Base-by-base conservation (phyloP, 2,329 filamentous ascomycete genomes). In the Fusarium austroafricanum region DNA sequence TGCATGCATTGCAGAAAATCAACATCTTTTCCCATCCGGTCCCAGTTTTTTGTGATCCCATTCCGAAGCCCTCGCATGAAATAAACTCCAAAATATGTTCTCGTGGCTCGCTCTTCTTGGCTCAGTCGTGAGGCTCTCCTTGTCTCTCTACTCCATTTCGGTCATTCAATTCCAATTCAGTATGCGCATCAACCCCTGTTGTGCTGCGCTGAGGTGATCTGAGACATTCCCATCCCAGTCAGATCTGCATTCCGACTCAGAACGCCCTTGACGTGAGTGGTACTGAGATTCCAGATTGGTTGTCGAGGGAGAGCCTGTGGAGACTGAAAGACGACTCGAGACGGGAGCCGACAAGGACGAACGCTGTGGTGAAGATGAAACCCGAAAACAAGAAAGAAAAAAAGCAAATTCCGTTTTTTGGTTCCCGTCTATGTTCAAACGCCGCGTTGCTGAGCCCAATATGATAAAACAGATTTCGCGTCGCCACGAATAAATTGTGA, bases 381-480 rank as follows among this genome's bases (percentile, higher is more conserved):
- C 49, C 47, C 37, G 40, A 54, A 49, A 56, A 53, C 38, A 47
- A 61, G 35, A 55, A 65, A 58, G 50, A 52, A 46, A 61, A 65
- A 73, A 71, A 44, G 43, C 57, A 67, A 74, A 39, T 64, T 61
- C 71, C 61, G 45, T 47, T 60, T 55, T 61, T 67, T 58, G 26
- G 44, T 49, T 49, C 61, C 76, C 69, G 69, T 79, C 75, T 78
- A 78, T 76, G 55, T 55, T 75, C 63, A 60, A 78, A 78, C 77
- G 76, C 77, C 77, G 62, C 61, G 71, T 69, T 68, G 66, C 44
- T 68, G 65, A 71, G 57, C 53, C 56, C 71, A 50, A 44, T 55
- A 40, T 64, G 39, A 23, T 52, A 40, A 59, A 63, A 56, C 40
- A 68, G 61, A 54, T 12, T 44, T 52, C 57, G 60, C 59, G 61